Conservation (phyloP, 305 asterid genomes). For the Salvia sclarea region DNA sequence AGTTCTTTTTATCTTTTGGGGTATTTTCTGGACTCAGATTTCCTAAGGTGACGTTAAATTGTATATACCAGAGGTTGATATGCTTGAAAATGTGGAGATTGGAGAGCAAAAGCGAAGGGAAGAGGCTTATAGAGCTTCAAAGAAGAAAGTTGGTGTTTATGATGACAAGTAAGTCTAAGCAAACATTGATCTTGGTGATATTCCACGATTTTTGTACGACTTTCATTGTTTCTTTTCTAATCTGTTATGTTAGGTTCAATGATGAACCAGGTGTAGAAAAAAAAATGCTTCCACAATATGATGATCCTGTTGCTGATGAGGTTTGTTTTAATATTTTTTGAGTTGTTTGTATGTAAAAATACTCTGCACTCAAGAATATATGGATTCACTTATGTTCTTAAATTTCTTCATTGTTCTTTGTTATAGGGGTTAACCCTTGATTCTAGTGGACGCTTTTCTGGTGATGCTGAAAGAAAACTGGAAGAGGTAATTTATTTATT, state of each 20-base stretch:
- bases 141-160: slow-evolving; percentile 76
- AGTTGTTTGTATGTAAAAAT: slow-evolving; percentile 1
- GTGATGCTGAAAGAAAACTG: slow-evolving; percentile 86
- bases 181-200: slow-evolving; percentile 8
- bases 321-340: slow-evolving; percentile 38
- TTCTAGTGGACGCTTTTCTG: slow-evolving; percentile 77
- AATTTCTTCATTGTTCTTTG: not conserved
- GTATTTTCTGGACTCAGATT: slow-evolving; percentile 85
- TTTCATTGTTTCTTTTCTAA: slow-evolving; percentile 23
- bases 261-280: slow-evolving; percentile 61
- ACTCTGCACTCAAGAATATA: slow-evolving; percentile 11
- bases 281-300: slow-evolving; percentile 88
- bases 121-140: slow-evolving; percentile 84
- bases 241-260: slow-evolving; percentile 53
- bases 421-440: slow-evolving; percentile 82
- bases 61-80: slow-evolving; percentile 95
- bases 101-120: slow-evolving; percentile 91
- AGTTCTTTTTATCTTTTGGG: slow-evolving; percentile 48
- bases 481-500: slow-evolving; percentile 62
- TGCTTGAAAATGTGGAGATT: slow-evolving; percentile 95
- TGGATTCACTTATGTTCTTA: slow-evolving; percentile 24
- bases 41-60: slow-evolving; percentile 83
- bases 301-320: slow-evolving; percentile 84
- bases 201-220: not conserved
- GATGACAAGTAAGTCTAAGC: slow-evolving; percentile 70